These are phyloP conservation scores for Gremmenia infestans DNA, from an alignment of 2,329 filamentous ascomycete genomes.

Conservation along the genomic window DNA sequence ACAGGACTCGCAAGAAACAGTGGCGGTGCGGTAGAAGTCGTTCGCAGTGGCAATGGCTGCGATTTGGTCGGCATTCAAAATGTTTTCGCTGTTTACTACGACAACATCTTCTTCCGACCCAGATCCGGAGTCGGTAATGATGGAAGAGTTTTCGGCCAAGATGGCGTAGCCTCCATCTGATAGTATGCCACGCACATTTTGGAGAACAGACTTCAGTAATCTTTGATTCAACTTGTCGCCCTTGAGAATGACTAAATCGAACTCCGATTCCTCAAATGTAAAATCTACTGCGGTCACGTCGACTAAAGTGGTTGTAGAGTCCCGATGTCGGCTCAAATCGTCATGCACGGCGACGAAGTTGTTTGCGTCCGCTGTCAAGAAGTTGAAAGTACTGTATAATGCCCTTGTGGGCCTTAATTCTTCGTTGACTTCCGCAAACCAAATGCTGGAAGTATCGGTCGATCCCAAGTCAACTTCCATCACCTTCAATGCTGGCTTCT, in stretches of 20 bases:
- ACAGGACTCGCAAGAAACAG: constrained; percentile 3
- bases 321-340: neutral
- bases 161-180: constrained; percentile 2
- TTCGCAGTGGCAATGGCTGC: neutral
- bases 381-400: constrained; percentile 6
- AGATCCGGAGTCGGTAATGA: constrained; percentile 27
- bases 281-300: neutral
- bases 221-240: neutral
- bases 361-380: constrained; percentile 9
- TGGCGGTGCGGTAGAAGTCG: constrained; percentile 2
- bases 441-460: constrained; percentile 23
- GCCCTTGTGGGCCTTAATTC: constrained; percentile 10
- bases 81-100: constrained; percentile 50
- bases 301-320: neutral
- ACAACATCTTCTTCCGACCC: constrained; percentile 45
- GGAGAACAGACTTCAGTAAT: neutral
- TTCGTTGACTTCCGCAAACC: constrained; percentile 21
- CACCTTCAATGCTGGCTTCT: constrained; percentile 31
- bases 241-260: constrained; percentile 11
- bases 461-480: constrained; percentile 31
- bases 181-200: constrained; percentile 5
- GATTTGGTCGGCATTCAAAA: neutral
- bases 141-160: constrained; percentile 2
- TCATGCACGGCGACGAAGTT: constrained; percentile 10
- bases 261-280: neutral